Base-by-base conservation (phyloP, 2,329 filamentous ascomycete genomes). In the Chaetomium strumarium region DNA sequence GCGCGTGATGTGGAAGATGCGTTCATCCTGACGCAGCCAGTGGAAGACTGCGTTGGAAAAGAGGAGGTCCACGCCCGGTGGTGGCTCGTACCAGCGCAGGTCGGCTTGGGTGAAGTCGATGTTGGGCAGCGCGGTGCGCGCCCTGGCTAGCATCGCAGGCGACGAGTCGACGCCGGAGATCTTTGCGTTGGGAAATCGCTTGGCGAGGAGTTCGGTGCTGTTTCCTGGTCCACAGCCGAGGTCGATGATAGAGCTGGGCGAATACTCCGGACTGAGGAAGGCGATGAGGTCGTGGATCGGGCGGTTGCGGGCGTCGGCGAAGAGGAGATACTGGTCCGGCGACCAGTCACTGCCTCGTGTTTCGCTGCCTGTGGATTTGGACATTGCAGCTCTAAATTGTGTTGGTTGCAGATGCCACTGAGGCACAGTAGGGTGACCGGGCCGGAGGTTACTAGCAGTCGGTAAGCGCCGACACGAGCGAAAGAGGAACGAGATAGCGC, bases 191-290 rank as follows among this genome's bases (percentile, higher is more conserved):
- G 79, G 77, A 61, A 76, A 84, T 5, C 70, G 70, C 2, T 63
- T 58, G 5, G 66, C 64, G 1, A 84, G 70, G 1, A 75, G 72
- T 1, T 67, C 64, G 0, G 80, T 83, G 2, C 76, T 80, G 66
- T 82, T 83, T 5, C 76, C 80, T 0, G 80, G 80, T 0, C 80
- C 80, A 63, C 80, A 84, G 58, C 80, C 80, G 1, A 84, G 68
- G 54, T 84, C 80, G 58, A 80, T 68, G 58, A 83, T 73, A 29
- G 63, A 66, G 10, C 67, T 60, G n/a, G 76, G 67, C 5, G 42
- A 6, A 37, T 33, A 51, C 17, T 29, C 6, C 0, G 61, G 50
- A 13, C 67, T 58, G 1, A 75, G 66, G 31, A 73, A 75, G 6
- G 73, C 57, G 9, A 83, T 64, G 1, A 83, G 72, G 55, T 84